Base-by-base conservation (phyloP, 306 rosid species). In the Vigna nakashimae region DNA sequence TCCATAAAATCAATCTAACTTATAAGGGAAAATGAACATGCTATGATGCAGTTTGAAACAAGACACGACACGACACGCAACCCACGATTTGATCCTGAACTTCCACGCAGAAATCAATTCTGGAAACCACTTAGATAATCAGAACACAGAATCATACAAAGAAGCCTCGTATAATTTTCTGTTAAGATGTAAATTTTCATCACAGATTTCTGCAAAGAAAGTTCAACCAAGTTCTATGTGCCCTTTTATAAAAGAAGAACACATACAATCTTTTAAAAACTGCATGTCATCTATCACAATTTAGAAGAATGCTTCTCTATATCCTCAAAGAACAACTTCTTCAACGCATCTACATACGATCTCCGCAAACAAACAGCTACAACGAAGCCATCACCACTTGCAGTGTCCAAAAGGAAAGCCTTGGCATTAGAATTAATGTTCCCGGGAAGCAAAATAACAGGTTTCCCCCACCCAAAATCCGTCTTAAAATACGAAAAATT, bases 391-490 rank as follows among this genome's bases (percentile, higher is more conserved):
- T 82, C 86, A 10, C 80, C 84, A 71, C 1, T 22, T 1, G 26
- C 75, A 53, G 9, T 13, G 36, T 73, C 49, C 76, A 82, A 16
- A 28, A 82, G 1, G 18, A 76, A 86, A 65, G 71, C 84, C 75
- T 79, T 76, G 15, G 86, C 80, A 20, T 79, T 77, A 67, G 77
- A 59, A 9, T 28, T 40, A 24, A 66, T n/a, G 0, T 11, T 28
- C 24, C 76, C 87, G 0, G 87, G 84, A 36, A 82, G 69, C 79
- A 80, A 0, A 45, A 32, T 32, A 14, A 18, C 28, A 11, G 87
- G 84, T 55, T 71, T 80, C 1, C 87, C 84, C 88, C 86, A 82
- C 28, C 86, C 86, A 51, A 79, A 85, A 64, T 85, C 82, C 4
- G 58, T 17, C 13, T 0, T 74, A 57, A 28, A 49, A 30, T 38